Base-by-base conservation (phyloP, 305 asterid species). In the Fraxinus baroniana region DNA sequence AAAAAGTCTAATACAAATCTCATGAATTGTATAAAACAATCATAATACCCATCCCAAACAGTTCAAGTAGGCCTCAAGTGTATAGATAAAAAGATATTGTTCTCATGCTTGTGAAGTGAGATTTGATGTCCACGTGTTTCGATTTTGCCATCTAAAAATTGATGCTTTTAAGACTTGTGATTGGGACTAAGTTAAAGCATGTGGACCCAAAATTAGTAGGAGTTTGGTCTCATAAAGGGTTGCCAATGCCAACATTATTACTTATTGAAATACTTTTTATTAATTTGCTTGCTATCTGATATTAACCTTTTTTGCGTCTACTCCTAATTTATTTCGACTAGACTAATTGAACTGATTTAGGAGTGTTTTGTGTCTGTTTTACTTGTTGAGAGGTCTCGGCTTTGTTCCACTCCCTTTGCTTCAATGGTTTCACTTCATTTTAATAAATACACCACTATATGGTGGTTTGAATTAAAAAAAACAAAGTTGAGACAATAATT, bases 191-290 rank as follows among this genome's bases (percentile, higher is more conserved):
- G 73, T 66, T 62, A 18, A 71, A 10, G 83, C 78, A 73, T 9
- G 83, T 86, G 85, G 88, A 78, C 85, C 86, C 80, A 41, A 71
- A 55, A 76, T 78, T 83, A 78, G 15, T 6, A 52, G 81, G 78
- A 64, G 55, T 68, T 80, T 80, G 79, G 87, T 82, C 79, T 33
- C 83, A 20, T 64, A 79, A 79, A 85, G 84, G 36, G 32, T n/a
- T 13, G 20, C 17, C 83, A 68, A 15, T 68, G 32, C 4, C 4
- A 64, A 20, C 15, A 24, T 8, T 24, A 64, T 64, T 57, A 57
- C 5, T 46, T 46, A 12, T 46, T 2, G n/a, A 44, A 44, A 44
- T 44, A 39, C 9, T 7, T 37, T 44, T 41, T 9, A 73, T 35
- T 73, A 35, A 73, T 73, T 73, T 36, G 28, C 10, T 74, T 74